Base-by-base conservation (phyloP, 306 rosid species). In the Begonia masoniana region DNA sequence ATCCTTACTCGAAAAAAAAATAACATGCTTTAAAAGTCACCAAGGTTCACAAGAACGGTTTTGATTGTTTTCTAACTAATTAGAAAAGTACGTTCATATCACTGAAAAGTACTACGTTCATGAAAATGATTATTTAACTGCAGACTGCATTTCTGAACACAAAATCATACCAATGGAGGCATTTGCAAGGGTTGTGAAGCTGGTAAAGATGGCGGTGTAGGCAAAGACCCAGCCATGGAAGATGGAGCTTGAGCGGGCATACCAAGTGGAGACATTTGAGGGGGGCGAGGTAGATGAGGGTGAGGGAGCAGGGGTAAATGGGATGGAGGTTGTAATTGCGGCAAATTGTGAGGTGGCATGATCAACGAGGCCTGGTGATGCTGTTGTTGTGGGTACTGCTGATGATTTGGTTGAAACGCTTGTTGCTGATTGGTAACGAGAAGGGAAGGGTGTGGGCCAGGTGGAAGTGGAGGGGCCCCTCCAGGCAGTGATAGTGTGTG, bases 401-500 rank as follows among this genome's bases (percentile, higher is more conserved):
- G 97, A 65, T 80, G 82, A 73, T 78, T 91, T 55, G 81, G 94
- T 51, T 81, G 94, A 71, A 72, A 91, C 46, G 77, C 73, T 60
- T 78, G 94, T 63, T 91, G 97, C 75, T 91, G 97, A 63, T 83
- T 91, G 57, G 71, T 63, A 59, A 73, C 79, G 52, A 91, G 94
- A 69, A 89, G 95, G 57, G 96, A 91, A 41, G 97, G 97, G 67
- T 91, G 97, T 19, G 97, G 97, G 60, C 97, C 97, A 16, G 97
- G 96, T 24, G 97, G 97, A 47, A 91, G 96, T 72, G 96, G 95
- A 55, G 97, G 97, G 54, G 96, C 92, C 50, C 88, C 92, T 68
- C 78, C 57, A 15, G 79, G 74, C 74, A 79, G 71, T n/a, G 96
- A 75, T 50, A 59, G 78, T 24, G 78, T 80, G 72, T 76, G 91